Base-by-base conservation (phyloP, 164 flowering plant genomes). In the Kalanchoe fedtschenkoi region DNA sequence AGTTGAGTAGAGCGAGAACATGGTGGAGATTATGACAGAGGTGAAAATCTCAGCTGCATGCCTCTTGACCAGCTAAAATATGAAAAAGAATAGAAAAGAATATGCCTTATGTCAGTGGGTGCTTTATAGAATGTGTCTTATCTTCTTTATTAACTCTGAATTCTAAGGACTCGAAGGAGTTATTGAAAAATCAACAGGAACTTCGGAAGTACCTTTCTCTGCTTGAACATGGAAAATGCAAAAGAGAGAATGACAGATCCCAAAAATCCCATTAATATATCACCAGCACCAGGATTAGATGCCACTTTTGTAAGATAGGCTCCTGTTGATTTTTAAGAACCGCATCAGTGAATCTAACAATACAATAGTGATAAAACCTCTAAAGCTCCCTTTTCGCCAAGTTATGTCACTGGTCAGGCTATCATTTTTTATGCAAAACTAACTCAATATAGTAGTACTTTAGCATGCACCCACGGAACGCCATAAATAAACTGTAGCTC, bases 1-100 rank as follows among this genome's bases (percentile, higher is more conserved):
- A 10, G 98, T 89, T 62, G 98, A 92, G 57, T 92, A 92, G 77
- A 92, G 70, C 1, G 98, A 92, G 74, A 92, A 92, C 34, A 89
- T n/a, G 21, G 90, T 78, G 43, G 98, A 66, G 9, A 89, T 35
- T 35, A 86, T 83, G 69, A 92, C 85, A 32, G 96, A 83, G n/a
- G 93, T 76, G 74, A 92, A 92, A 60, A 89, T 92, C 81, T 92
- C 98, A 59, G 98, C 96, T 16, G 98, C 96, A 71, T 89, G 98
- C 74, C 98, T 86, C 80, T 86, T 89, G 34, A 92, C 93, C 47
- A 92, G 92, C 98, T 92, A 87, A 34, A 65, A 73, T 68, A 35
- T 22, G 21, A n/a, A 38, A 35, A 38, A 35, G 11, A 26, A 47
- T 32, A 46, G 28, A 63, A 22, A 62, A 8, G 29, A 32, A 29